These are phyloP conservation scores for Quercus variabilis DNA, from an alignment of 306 rosid genomes.

Conservation along the genomic window DNA sequence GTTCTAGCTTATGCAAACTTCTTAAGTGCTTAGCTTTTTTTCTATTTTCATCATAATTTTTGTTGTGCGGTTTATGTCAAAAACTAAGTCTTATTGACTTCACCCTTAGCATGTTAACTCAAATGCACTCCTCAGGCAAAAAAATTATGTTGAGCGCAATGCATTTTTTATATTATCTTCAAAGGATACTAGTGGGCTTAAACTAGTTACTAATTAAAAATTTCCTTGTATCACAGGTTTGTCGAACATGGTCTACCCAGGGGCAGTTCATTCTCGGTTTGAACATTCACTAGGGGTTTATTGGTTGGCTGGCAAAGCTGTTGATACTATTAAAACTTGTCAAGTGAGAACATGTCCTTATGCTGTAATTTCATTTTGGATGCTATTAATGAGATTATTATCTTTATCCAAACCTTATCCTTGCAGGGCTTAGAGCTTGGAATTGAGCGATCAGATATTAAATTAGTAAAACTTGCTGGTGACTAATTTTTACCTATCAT, in stretches of 20 bases:
- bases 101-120: background rate
- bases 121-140: background rate
- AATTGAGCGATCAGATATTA: constrained; percentile 36
- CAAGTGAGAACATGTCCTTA: constrained; percentile 26
- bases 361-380: background rate
- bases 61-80: background rate
- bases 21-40: background rate
- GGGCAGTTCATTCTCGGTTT: constrained; percentile 53
- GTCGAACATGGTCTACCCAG: constrained; percentile 49
- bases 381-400: constrained; percentile 16
- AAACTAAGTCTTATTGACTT: background rate
- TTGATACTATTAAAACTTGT: constrained; percentile 31
- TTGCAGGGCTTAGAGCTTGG: constrained; percentile 46
- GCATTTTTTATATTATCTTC: background rate
- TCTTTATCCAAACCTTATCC: constrained; percentile 3
- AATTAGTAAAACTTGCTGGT: constrained; percentile 53
- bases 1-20: background rate
- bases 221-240: constrained; percentile 33
- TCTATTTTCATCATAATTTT: background rate
- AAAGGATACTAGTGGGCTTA: background rate
- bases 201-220: background rate
- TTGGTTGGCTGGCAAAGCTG: constrained; percentile 51
- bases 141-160: background rate
- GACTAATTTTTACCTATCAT: constrained; percentile 14
- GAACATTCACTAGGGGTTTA: constrained; percentile 56